Base-by-base conservation (phyloP, 208 protist species). In the Leishmania major region DNA sequence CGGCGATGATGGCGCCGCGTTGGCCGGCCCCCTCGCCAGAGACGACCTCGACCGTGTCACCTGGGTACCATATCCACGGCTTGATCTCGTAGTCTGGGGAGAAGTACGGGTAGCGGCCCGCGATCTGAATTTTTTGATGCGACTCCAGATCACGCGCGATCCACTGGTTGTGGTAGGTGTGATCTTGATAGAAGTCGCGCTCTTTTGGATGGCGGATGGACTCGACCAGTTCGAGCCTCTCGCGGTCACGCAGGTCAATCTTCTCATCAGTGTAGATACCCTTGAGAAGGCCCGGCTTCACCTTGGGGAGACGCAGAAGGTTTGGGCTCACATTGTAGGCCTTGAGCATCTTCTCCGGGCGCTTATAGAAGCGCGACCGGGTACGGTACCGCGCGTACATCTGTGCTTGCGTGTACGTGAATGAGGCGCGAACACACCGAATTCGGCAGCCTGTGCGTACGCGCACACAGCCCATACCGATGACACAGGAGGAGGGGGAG, bases 91-190 rank as follows among this genome's bases (percentile, higher is more conserved):
- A 95, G 66, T 89, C 87, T 3, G 93, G 92, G 43, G 88, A 81
- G 64, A 96, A 95, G 78, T 83, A 96, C 4, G 81, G 80, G 84
- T 96, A 97, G 70, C 88, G 88, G 22, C 75, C 37, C 43, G 86
- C 66, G 35, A 97, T 83, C 62, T 94, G 83, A 28, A 59, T 55
- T 70, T 91, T 91, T 49, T 97, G 93, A 66, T 95, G 88, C 75
- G 82, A 80, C 59, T 95, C 90, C 22, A 97, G 83, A 47, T 96
- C 93, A 10, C 95, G 89, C 19, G 91, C 82, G 55, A 95, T 83
- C 93, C 95, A 97, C 83, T 96, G 93, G 79, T 96, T 96, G 89
- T 97, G 95, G 88, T 96, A 97, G 43, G 95, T 97, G 92, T 97
- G 95, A 64, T 97, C 95, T 81, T 97, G 95, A 79, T 97, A 97